Evolutionary conservation across 169 alveolate genomes (phyloP), one percentile per base, ranked within the genome.

Genomic region (Cryptosporidium felis): DNA sequence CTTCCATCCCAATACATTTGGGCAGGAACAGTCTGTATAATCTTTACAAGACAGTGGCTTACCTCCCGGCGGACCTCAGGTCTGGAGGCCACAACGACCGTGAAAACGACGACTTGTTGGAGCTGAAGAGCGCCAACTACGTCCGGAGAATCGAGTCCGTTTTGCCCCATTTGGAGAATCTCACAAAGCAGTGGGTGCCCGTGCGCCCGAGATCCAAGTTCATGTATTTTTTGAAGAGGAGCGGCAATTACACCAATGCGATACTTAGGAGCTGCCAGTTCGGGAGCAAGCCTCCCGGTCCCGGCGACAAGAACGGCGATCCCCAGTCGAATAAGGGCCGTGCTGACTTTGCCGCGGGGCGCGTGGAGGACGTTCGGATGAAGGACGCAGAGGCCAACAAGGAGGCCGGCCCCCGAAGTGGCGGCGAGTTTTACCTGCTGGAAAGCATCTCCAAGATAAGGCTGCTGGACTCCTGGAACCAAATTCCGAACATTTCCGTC

Each of bases 151-250:
- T 74, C 42, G 85, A 74, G 28, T 53, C 74, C 3, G 41, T 74
- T 21, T 38, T 74, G n/a, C 85, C 85, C 32, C 65, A 74, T 53
- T 38, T 74, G 12, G 67, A 53, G 5, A 53, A 74, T 58, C 5
- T 74, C 51, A 53, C 85, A 53, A 74, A 49, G 40, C 63, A 74
- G 42, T 74, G 85, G 85, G 32, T 74, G 56, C 85, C 85, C 3
- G 21, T 74, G n/a, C 32, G 30, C 12, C 74, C 67, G 8, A 74
- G 32, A 49, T 74, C 85, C 36, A 26, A 67, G 38, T 53, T 53
- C 26, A 23, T 53, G 30, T 74, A 49, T 23, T 38, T 26, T n/a
- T 53, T 40, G 36, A 74, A 45, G 26, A 56, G 56, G 18, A 45
- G 30, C 23, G 80, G 80, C 1, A 44, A 63, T 18, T 42, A 41